phyloP scores from a whole-genome alignment of 164 flowering plant genomes.

The Umbilicus rupestris region DNA sequence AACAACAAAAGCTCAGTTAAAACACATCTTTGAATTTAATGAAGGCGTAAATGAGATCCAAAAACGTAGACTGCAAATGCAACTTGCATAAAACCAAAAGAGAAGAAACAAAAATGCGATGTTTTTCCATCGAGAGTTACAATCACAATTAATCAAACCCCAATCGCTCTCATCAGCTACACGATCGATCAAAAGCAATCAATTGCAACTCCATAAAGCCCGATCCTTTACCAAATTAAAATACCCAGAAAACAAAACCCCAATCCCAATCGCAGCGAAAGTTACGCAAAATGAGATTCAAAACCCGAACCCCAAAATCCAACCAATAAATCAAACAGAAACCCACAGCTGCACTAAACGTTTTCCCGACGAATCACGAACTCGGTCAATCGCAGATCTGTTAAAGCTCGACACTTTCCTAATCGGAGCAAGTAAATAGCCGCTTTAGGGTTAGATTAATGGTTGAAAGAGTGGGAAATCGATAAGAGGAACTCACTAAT shows the following conservation, averaged over 20 bases:
- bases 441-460: neutral
- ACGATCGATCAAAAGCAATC: neutral
- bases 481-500: neutral
- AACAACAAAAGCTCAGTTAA: neutral
- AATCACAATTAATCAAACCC: neutral
- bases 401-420: neutral
- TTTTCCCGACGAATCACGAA: neutral
- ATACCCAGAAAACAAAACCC: neutral
- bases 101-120: neutral
- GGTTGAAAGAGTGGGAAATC: neutral
- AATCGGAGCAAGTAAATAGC: neutral
- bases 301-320: neutral
- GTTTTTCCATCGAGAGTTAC: neutral
- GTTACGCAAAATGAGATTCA: neutral
- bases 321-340: neutral
- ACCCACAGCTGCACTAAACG: no score
- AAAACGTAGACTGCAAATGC: no score
- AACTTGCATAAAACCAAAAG: no score
- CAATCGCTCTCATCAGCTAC: neutral
- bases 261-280: neutral
- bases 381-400: neutral
- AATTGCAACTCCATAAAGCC: neutral
- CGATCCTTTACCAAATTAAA: no score
- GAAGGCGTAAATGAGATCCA: no score
- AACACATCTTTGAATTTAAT: neutral